These are phyloP conservation scores for Coniophora puteana DNA, from an alignment of 1,284 basidiomycete species.

Conservation along the genomic window DNA sequence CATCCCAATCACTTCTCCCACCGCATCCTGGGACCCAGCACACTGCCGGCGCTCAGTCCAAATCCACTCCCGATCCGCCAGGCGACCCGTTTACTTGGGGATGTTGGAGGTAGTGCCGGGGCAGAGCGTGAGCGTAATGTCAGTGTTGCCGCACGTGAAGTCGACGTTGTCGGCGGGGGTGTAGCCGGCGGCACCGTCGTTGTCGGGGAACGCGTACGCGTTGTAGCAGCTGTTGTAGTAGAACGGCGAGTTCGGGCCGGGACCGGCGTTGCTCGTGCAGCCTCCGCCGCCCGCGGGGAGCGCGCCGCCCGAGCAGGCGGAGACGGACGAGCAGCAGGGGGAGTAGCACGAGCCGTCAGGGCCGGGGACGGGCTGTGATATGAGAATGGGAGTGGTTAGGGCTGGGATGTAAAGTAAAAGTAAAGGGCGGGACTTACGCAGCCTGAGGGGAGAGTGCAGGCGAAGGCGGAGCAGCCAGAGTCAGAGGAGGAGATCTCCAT, in stretches of 20 bases:
- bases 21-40: no score
- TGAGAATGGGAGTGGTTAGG: no score
- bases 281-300: conserved; percentile 26
- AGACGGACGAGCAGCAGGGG: conserved; percentile 22
- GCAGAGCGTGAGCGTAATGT: conserved; percentile 29
- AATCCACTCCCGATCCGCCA: no score
- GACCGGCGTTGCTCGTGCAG: conserved; percentile 23
- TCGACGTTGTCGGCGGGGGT: conserved; percentile 22
- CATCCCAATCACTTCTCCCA: no score
- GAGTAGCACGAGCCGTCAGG: conserved; percentile 23
- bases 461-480: conserved; percentile 17
- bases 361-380: conserved; percentile 27
- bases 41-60: no score
- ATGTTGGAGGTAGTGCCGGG: conserved; percentile 23
- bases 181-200: conserved; percentile 24
- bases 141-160: conserved; percentile 27
- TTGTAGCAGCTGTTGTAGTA: conserved; percentile 26
- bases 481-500: conserved; percentile 31
- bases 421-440: no score
- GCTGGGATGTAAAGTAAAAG: no score
- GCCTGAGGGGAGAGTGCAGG: conserved; percentile 21
- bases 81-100: background rate
- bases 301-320: conserved; percentile 22
- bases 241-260: conserved; percentile 27
- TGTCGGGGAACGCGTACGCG: conserved; percentile 30